These are phyloP conservation scores for Piloderma croceum DNA, from an alignment of 768 basidiomycete genomes.

Conservation along the genomic window DNA sequence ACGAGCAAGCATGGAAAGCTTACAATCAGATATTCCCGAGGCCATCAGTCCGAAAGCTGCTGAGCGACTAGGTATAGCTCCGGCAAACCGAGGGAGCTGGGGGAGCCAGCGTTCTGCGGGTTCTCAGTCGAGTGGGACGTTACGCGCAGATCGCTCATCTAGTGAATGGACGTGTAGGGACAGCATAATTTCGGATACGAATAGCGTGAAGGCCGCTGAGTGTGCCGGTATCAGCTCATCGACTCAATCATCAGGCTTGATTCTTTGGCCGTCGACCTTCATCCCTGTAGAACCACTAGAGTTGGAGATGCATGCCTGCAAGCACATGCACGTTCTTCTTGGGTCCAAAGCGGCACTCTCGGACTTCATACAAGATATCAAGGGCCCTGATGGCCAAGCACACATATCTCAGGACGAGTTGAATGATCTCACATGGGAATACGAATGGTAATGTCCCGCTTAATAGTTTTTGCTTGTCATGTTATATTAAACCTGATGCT, in stretches of 20 bases:
- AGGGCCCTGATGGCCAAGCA: slow-evolving; percentile 15
- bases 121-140: too few relatives aligned
- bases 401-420: slow-evolving; percentile 22
- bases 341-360: slow-evolving; percentile 54
- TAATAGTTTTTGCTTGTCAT: not conserved
- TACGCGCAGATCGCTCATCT: too few relatives aligned
- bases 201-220: slow-evolving; percentile 4
- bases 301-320: slow-evolving; percentile 73
- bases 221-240: slow-evolving; percentile 13
- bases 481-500: slow-evolving; percentile 4
- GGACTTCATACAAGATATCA: slow-evolving; percentile 39
- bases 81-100: too few relatives aligned
- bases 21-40: slow-evolving; percentile 20
- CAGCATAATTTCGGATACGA: slow-evolving; percentile 12
- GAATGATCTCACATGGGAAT: slow-evolving; percentile 29
- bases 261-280: slow-evolving; percentile 56
- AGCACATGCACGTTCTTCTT: slow-evolving; percentile 58
- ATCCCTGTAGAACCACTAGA: slow-evolving; percentile 52
- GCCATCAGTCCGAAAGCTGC: slow-evolving; percentile 32
- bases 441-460: slow-evolving; percentile 34
- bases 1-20: slow-evolving; percentile 24
- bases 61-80: slow-evolving; percentile 30
- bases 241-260: slow-evolving; percentile 56
- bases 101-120: too few relatives aligned
- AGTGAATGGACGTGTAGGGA: too few relatives aligned